These are phyloP conservation scores for Elsinoe australis DNA, from an alignment of 2,329 filamentous ascomycete genomes.

Conservation along the genomic window DNA sequence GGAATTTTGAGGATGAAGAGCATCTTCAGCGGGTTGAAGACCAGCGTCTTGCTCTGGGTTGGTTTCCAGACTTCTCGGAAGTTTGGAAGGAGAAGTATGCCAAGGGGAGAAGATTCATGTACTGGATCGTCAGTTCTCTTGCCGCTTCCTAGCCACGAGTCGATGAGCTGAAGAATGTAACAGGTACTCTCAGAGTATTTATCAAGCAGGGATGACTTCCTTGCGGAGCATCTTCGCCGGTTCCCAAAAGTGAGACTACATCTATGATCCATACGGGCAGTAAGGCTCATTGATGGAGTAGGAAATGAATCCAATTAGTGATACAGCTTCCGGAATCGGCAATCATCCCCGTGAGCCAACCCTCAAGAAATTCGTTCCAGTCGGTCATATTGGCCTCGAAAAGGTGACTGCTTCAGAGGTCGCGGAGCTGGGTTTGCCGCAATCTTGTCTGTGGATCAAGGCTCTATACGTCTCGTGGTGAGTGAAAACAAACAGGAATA, in stretches of 20 bases:
- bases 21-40: constrained; percentile 11
- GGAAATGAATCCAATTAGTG: not conserved
- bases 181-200: not conserved
- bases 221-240: not conserved
- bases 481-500: not conserved
- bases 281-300: not conserved
- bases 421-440: not conserved
- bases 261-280: too few relatives aligned
- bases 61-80: constrained; percentile 1
- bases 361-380: not conserved
- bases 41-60: constrained; percentile 5
- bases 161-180: not conserved
- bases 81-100: constrained; percentile 1
- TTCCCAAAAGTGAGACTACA: not conserved
- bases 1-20: constrained; percentile 7
- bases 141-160: too few relatives aligned
- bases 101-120: not conserved
- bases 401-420: not conserved
- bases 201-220: not conserved
- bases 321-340: not conserved
- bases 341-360: not conserved
- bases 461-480: constrained; percentile 10
- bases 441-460: not conserved
- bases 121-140: constrained; percentile 13
- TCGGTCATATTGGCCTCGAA: constrained; percentile 6